Percentiles rank a stretch among this genome's conserved stretches.
These are phyloP conservation scores for Viridothelium virens DNA, from an alignment of 495 filamentous ascomycete genomes.

Conservation along the genomic window DNA sequence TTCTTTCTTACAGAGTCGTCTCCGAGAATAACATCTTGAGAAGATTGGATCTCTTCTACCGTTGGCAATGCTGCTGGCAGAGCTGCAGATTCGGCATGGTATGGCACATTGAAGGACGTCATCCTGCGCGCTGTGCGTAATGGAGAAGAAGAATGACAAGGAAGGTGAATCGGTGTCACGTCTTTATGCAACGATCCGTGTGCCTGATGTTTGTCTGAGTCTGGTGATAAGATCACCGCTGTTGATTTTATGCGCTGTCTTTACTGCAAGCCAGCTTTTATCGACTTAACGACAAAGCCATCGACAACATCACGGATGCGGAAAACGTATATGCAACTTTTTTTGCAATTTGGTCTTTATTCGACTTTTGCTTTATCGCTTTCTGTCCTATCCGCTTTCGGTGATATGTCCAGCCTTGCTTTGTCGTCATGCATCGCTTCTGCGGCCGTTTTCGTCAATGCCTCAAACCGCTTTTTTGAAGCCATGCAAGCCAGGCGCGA, in stretches of 20 bases:
- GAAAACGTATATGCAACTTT: neutral
- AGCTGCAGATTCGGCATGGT: constrained; percentile 15
- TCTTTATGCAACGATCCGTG: neutral
- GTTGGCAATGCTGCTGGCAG: constrained; percentile 16
- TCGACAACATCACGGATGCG: neutral
- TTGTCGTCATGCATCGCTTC: neutral
- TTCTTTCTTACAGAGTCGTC: constrained; percentile 1
- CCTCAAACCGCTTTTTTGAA: neutral
- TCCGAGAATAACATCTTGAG: constrained; percentile 18
- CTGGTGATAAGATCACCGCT: neutral
- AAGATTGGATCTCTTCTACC: constrained; percentile 16
- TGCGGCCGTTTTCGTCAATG: neutral
- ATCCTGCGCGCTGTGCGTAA: constrained; percentile 6
- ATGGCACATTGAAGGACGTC: constrained; percentile 16
- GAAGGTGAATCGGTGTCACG: neutral
- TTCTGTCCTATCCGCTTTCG: too few relatives aligned
- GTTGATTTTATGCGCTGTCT: neutral
- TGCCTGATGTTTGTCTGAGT: neutral
- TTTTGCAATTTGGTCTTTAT: neutral
- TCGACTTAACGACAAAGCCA: neutral
- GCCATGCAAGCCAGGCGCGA: neutral
- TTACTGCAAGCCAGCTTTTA: neutral
- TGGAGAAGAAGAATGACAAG: neutral
- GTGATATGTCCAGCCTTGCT: neutral
- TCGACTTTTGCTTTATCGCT: neutral